Conservation (phyloP, 169 alveolate species). For the Plasmodium falciparum region DNA sequence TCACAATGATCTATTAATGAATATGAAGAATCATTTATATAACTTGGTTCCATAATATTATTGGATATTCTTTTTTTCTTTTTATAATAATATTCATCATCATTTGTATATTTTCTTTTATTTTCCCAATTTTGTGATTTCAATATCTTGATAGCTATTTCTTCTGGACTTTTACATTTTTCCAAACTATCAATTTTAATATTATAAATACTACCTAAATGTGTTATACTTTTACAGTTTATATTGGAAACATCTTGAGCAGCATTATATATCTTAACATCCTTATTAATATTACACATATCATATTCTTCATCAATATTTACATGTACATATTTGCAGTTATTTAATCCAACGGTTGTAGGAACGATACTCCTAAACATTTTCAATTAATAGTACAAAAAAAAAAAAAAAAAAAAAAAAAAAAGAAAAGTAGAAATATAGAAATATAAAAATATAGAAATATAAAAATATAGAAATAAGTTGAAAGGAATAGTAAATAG, state of each 20-base stretch:
- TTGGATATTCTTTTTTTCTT: conserved; percentile 28
- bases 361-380: conserved; percentile 75
- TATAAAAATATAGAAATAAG: too few species aligned
- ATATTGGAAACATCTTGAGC: background rate
- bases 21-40: conserved; percentile 4
- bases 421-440: too few species aligned
- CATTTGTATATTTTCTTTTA: conserved; percentile 72
- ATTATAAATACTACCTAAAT: conserved; percentile 23
- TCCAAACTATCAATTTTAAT: conserved; percentile 27
- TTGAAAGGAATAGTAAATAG: too few species aligned
- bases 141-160: conserved; percentile 55
- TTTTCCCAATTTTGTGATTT: conserved; percentile 54
- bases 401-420: background rate
- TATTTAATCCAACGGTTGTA: conserved; percentile 61
- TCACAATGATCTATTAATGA: background rate
- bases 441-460: too few species aligned
- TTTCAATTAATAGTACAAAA: background rate
- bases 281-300: background rate
- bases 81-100: conserved; percentile 14
- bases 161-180: conserved; percentile 61
- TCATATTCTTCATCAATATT: conserved; percentile 60
- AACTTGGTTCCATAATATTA: background rate
- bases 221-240: conserved; percentile 1
- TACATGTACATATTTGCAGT: conserved; percentile 69
- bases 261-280: background rate